A percentile compares a stretch with the other conserved stretches of the same genome.
Evolutionary conservation across 169 alveolate genomes (phyloP).

Genomic region (Eimeria acervulina): DNA sequence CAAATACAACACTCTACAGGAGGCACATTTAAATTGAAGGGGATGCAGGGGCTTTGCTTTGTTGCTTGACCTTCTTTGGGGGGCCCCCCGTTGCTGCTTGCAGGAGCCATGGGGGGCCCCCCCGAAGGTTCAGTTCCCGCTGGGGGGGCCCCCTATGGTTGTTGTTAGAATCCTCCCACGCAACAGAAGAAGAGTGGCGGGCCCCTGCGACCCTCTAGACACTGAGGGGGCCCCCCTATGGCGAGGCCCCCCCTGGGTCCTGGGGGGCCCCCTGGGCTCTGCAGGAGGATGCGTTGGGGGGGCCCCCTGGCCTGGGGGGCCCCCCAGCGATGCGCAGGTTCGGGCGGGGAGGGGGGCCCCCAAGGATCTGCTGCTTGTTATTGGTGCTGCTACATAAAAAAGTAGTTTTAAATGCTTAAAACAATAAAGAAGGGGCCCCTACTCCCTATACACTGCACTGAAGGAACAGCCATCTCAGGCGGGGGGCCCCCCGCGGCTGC

Average conservation of each 20-base stretch:
- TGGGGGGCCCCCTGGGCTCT: not conserved
- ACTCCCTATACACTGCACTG: not conserved
- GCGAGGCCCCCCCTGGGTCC: not conserved
- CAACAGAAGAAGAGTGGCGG: no score
- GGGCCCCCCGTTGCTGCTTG: not conserved
- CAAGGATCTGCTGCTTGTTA: not conserved
- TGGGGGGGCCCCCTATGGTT: no score
- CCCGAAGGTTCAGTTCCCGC: no score
- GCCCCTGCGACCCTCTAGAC: no score
- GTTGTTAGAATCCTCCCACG: no score
- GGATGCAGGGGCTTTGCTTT: not conserved
- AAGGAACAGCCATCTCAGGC: not conserved
- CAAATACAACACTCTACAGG: constrained; percentile 27
- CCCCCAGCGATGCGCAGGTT: not conserved
- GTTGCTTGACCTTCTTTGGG: not conserved
- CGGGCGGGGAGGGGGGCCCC: not conserved
- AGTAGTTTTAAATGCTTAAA: not conserved
- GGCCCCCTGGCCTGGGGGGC: not conserved
- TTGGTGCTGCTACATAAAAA: not conserved
- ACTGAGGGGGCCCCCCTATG: not conserved
- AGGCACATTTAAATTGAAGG: not conserved
- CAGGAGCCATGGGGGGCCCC: constrained; percentile 3
- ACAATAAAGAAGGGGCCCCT: not conserved
- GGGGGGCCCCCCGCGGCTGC: not conserved
- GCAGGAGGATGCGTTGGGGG: not conserved